Conservation (phyloP, 352 stramenopile species). For the Pythium rishiriense region DNA sequence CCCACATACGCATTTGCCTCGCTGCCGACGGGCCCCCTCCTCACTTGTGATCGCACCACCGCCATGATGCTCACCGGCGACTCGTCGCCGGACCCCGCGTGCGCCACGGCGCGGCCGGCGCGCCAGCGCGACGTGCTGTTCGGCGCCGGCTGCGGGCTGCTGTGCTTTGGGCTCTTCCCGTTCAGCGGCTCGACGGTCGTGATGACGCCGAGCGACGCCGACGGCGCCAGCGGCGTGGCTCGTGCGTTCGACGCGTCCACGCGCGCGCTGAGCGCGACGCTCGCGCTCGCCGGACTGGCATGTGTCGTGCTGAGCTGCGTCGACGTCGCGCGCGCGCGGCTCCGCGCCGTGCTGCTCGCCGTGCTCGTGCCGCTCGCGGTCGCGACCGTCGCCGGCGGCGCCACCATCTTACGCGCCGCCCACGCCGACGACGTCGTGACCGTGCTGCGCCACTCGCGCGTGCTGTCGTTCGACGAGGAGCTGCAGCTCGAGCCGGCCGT, state of each 20-base stretch:
- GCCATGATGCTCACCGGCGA: too few species aligned
- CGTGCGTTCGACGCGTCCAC: conserved; percentile 24
- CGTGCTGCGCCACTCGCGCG: conserved; percentile 16
- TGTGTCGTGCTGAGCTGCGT: conserved; percentile 31
- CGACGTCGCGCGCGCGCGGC: conserved; percentile 13
- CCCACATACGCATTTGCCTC: too few species aligned
- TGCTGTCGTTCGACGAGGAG: conserved; percentile 12
- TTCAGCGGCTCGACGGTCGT: conserved; percentile 21
- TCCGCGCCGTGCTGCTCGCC: conserved; percentile 16
- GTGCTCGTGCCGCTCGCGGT: conserved; percentile 12
- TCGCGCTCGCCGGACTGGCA: conserved; percentile 22
- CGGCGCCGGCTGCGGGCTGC: conserved; percentile 28
- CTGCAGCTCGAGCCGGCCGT: conserved; percentile 18
- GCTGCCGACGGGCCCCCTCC: too few species aligned
- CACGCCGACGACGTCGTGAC: conserved; percentile 20
- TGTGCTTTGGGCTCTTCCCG: conserved; percentile 34
- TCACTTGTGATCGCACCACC: too few species aligned
- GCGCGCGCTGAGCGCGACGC: conserved; percentile 17
- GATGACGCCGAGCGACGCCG: background rate
- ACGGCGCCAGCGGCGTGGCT: background rate
- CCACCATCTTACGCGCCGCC: conserved; percentile 4
- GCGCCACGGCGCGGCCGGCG: background rate
- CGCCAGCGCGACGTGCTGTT: conserved; percentile 35
- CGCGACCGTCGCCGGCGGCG: background rate
- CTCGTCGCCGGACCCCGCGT: background rate